A percentile compares a stretch with the other conserved stretches of the same genome.
Conservation (phyloP, 164 flowering plant genomes). For the Vitis labrusca region DNA sequence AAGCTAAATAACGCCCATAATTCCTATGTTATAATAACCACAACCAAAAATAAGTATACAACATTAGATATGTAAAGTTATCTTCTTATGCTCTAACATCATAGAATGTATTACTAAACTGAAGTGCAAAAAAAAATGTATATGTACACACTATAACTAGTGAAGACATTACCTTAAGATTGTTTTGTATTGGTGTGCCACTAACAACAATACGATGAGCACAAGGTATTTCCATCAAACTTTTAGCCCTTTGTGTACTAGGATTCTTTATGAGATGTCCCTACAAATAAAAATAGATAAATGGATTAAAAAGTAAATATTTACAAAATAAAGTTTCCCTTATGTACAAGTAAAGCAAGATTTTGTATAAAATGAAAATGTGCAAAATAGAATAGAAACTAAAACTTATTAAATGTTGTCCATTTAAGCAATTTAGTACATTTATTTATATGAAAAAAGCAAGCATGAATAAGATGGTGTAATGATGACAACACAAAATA, state of each 20-base stretch:
- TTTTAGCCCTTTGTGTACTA: constrained; percentile 95
- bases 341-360: neutral
- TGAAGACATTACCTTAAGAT: constrained; percentile 66
- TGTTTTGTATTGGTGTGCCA: constrained; percentile 97
- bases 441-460: no score
- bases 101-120: neutral
- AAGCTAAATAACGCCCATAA: constrained; percentile 96
- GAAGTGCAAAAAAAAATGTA: neutral
- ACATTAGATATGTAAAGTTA: neutral
- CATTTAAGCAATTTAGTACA: neutral
- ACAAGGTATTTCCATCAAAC: constrained; percentile 88
- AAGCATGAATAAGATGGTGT: neutral
- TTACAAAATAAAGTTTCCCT: neutral
- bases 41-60: neutral
- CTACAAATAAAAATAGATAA: constrained; percentile 32
- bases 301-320: neutral
- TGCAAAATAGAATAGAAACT: no score
- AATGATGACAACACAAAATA: neutral
- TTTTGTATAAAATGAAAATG: no score
- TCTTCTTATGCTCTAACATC: no score
- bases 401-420: neutral
- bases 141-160: neutral
- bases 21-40: constrained; percentile 48
- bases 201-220: constrained; percentile 86
- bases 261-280: constrained; percentile 99